phyloP scores from a whole-genome alignment of 2,329 filamentous ascomycete genomes.

The Pseudopithomyces maydicus region DNA sequence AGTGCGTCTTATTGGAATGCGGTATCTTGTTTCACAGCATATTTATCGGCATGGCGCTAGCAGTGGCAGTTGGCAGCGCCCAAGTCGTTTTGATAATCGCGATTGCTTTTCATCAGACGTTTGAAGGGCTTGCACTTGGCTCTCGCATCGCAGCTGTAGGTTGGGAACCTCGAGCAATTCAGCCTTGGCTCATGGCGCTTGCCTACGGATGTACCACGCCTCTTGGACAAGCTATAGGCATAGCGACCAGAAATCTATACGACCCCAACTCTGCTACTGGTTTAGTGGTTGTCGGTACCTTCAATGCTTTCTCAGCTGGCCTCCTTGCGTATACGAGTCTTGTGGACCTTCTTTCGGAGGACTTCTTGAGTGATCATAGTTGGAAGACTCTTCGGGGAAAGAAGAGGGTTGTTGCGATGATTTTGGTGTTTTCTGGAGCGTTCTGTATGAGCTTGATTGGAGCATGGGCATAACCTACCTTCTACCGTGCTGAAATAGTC shows the following conservation, averaged over 20 bases:
- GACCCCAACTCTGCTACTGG: constrained; percentile 78
- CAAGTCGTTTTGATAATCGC: constrained; percentile 64
- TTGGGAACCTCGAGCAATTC: constrained; percentile 31
- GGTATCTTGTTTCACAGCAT: constrained; percentile 67
- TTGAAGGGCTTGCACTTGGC: constrained; percentile 84
- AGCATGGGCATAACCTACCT: constrained; percentile 67
- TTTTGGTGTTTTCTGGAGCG: constrained; percentile 68
- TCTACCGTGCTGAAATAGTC: no score
- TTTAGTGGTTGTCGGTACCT: constrained; percentile 80
- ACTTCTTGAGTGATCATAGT: constrained; percentile 78
- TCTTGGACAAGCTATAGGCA: constrained; percentile 80
- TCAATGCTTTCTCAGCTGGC: constrained; percentile 84
- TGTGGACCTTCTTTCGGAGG: constrained; percentile 83
- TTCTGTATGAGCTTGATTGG: constrained; percentile 73
- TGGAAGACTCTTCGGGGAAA: constrained; percentile 69
- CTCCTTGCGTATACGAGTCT: constrained; percentile 81
- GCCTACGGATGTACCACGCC: constrained; percentile 76
- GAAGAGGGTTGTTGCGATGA: constrained; percentile 65
- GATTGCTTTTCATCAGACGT: constrained; percentile 73
- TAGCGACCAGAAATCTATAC: constrained; percentile 78
- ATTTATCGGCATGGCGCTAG: constrained; percentile 66
- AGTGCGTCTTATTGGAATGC: constrained; percentile 57
- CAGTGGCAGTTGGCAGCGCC: constrained; percentile 58
- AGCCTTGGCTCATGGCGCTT: constrained; percentile 74
- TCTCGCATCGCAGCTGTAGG: constrained; percentile 82